Base-by-base conservation (phyloP, 208 protist species). In the Jaenimonas drosophilae region DNA sequence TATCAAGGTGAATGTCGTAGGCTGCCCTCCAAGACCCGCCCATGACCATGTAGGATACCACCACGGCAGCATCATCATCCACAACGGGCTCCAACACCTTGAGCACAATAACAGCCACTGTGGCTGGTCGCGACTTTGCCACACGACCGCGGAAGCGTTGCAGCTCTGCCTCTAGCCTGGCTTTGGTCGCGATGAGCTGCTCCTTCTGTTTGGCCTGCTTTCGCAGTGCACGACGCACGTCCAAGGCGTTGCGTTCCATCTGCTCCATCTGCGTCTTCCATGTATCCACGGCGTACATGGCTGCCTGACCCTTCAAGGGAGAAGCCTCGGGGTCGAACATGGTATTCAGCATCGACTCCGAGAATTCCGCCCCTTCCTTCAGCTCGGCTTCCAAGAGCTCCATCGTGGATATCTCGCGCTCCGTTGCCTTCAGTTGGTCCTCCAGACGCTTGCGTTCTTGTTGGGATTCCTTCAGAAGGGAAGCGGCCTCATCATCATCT, bases 1-100 rank as follows among this genome's bases (percentile, higher is more conserved):
- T 58, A 34, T 62, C 24, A 3, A 64, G 41, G 27, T 14, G 32
- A 4, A 64, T 36, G n/a, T 64, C 55, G 23, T 69, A 69, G 33
- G 58, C 41, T 4, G 31, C 48, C 5, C 32, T 21, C 62, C 62
- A 69, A 3, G 26, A 43, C 4, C 45, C 44, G 14, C 30, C 30
- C 1, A n/a, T 23, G 0, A 52, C 24, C 9, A 57, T 58, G 47
- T 68, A 68, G 9, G 54, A 51, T 3, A 68, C 54, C 26, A 41
- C 56, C 24, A 57, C 30, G 7, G 29, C 25, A 6, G 42, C 43
- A 9, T 49, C n/a, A 4, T 36, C 24, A 16, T 17, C 37, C 37
- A 20, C 19, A 7, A 57, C 3, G 5, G 40, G 24, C 14, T 52
- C 7, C 12, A 3, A 16, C 9, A 54, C 44, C 16, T 29, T 41